phyloP scores from a whole-genome alignment of 371 early-diverging fungal genomes.

The Actinomortierella wolfii region DNA sequence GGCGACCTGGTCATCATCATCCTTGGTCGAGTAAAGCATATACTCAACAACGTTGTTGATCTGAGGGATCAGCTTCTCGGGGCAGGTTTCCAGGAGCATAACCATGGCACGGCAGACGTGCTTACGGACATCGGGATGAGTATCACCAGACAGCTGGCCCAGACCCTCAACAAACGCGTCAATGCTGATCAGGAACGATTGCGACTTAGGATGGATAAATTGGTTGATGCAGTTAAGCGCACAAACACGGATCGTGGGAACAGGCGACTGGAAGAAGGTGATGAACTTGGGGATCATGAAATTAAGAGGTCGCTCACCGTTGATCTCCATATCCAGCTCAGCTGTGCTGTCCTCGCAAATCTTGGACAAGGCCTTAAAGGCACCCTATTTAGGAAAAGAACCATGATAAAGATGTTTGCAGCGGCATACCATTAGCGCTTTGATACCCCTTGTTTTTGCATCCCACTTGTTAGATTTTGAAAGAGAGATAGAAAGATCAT shows the following conservation, averaged over 20 bases:
- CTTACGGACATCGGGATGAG: slow-evolving; percentile 79
- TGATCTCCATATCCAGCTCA: slow-evolving; percentile 73
- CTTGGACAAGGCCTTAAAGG: slow-evolving; percentile 85
- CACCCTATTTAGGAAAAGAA: slow-evolving; percentile 56
- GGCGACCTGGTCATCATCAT: slow-evolving; percentile 82
- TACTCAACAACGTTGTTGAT: slow-evolving; percentile 86
- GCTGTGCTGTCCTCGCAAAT: slow-evolving; percentile 91
- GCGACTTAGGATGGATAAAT: slow-evolving; percentile 74
- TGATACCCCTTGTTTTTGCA: too few relatives aligned
- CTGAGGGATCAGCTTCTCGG: slow-evolving; percentile 82
- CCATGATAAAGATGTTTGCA: neutral
- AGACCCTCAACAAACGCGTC: slow-evolving; percentile 78
- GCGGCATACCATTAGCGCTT: too few relatives aligned
- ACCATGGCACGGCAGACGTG: slow-evolving; percentile 94
- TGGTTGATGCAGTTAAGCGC: slow-evolving; percentile 83
- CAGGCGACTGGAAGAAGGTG: slow-evolving; percentile 76
- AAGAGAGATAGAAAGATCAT: neutral
- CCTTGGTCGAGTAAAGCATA: slow-evolving; percentile 91
- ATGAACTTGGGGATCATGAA: slow-evolving; percentile 89
- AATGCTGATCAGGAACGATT: slow-evolving; percentile 73
- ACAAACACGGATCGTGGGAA: slow-evolving; percentile 70
- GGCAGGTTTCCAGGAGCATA: slow-evolving; percentile 80
- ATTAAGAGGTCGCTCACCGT: slow-evolving; percentile 76
- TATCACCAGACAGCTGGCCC: slow-evolving; percentile 83
- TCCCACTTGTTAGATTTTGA: too few relatives aligned